Conservation (phyloP, 345 rosid genomes). For the Physaria fendleri region DNA sequence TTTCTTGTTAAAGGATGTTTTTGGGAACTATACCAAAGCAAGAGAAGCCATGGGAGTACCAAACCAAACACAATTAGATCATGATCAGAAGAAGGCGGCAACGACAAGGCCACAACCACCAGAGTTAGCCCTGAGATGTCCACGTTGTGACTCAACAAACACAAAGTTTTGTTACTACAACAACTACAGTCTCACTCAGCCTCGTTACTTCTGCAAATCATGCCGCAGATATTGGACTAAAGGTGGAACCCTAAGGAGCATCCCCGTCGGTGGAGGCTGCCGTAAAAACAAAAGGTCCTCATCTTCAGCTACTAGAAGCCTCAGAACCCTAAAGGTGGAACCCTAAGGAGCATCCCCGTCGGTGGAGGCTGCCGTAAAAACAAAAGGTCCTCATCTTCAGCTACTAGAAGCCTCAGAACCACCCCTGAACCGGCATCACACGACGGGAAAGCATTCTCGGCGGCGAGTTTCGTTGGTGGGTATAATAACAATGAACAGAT, state of each 20-base stretch:
- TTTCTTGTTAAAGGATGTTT: conserved; percentile 14
- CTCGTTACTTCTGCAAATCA: conserved; percentile 79
- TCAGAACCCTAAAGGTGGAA: conserved; percentile 76
- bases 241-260: conserved; percentile 74
- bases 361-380: conserved; percentile 81
- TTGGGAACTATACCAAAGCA: conserved; percentile 24
- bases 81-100: conserved; percentile 16
- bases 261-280: conserved; percentile 81
- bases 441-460: conserved; percentile 33
- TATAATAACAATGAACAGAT: conserved; percentile 40
- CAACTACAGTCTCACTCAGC: conserved; percentile 83
- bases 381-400: conserved; percentile 51
- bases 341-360: conserved; percentile 68
- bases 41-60: conserved; percentile 27
- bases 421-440: conserved; percentile 20
- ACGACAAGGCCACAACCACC: conserved; percentile 48
- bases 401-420: conserved; percentile 38
- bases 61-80: conserved; percentile 11
- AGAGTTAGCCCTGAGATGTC: conserved; percentile 64
- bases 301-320: conserved; percentile 31
- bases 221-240: conserved; percentile 86
- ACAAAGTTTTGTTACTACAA: conserved; percentile 89
- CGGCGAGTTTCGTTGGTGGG: conserved; percentile 24
- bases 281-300: conserved; percentile 66
- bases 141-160: conserved; percentile 75